Evolutionary conservation across 805 yeast genomes (phyloP).

Genomic region (Lipomyces orientalis): DNA sequence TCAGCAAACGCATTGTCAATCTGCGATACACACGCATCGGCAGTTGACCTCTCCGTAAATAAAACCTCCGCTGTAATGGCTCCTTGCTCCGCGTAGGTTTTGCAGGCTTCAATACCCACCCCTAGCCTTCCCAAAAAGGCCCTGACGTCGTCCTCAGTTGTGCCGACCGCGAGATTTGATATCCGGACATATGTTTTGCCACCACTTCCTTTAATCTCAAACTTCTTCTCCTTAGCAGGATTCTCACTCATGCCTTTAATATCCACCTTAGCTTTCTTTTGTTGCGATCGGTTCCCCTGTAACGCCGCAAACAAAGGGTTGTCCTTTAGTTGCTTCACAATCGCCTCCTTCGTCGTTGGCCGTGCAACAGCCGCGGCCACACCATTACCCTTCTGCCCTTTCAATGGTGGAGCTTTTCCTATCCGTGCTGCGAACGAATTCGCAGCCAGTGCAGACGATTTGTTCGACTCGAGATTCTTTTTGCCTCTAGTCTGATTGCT

Average conservation of each 20-base stretch:
- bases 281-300: slow-evolving; percentile 26
- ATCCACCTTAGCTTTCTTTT: slow-evolving; percentile 5
- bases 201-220: slow-evolving; percentile 31
- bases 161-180: slow-evolving; percentile 44
- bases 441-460: slow-evolving; percentile 20
- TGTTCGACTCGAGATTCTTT: neutral
- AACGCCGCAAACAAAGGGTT: slow-evolving; percentile 33
- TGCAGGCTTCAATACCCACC: slow-evolving; percentile 35
- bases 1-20: slow-evolving; percentile 57
- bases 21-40: slow-evolving; percentile 44
- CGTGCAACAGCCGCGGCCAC: neutral
- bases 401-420: slow-evolving; percentile 22
- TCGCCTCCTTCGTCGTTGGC: slow-evolving; percentile 6
- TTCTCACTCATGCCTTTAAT: slow-evolving; percentile 1
- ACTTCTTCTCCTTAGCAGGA: slow-evolving; percentile 10
- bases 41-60: slow-evolving; percentile 42
- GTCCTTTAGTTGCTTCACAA: slow-evolving; percentile 20
- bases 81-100: slow-evolving; percentile 26
- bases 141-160: slow-evolving; percentile 43
- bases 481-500: neutral
- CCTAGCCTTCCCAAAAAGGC: slow-evolving; percentile 41
- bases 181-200: slow-evolving; percentile 38
- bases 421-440: slow-evolving; percentile 34
- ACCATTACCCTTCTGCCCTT: neutral
- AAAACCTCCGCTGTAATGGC: slow-evolving; percentile 40